These are phyloP conservation scores for Gaertneriomyces semiglobifer DNA, from an alignment of 192 early-diverging fungal genomes.

Conservation along the genomic window DNA sequence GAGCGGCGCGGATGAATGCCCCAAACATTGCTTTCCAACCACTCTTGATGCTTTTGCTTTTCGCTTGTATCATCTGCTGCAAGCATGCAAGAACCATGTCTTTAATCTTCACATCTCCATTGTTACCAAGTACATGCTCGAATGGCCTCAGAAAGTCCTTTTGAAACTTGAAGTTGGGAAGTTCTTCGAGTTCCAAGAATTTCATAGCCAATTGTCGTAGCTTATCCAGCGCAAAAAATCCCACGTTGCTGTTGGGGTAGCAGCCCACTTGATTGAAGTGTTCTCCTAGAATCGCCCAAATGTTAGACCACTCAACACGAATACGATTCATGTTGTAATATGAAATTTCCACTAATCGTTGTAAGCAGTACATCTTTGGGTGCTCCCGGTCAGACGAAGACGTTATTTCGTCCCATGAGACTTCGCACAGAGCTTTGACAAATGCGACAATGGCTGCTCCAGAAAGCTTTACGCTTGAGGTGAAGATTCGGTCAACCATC, in stretches of 20 bases:
- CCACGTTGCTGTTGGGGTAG: constrained; percentile 79
- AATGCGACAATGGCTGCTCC: constrained; percentile 86
- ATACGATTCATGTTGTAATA: constrained; percentile 99
- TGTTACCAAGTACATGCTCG: constrained; percentile 69
- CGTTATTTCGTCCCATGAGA: constrained; percentile 86
- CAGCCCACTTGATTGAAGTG: constrained; percentile 90
- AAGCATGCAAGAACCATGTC: constrained; percentile 54
- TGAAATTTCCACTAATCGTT: constrained; percentile 90
- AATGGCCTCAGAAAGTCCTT: constrained; percentile 94
- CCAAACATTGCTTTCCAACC: constrained; percentile 60
- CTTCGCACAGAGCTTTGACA: constrained; percentile 78
- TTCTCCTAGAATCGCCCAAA: constrained; percentile 69
- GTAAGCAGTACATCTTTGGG: constrained; percentile 71
- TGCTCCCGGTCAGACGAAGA: constrained; percentile 51
- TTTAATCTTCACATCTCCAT: constrained; percentile 82
- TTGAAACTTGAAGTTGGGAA: constrained; percentile 95
- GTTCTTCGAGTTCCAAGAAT: constrained; percentile 93
- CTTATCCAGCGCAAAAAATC: constrained; percentile 89
- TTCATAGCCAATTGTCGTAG: constrained; percentile 93
- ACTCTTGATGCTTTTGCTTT: constrained; percentile 49
- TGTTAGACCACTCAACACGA: constrained; percentile 90
- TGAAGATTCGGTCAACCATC: constrained; percentile 81
- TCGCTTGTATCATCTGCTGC: constrained; percentile 58
- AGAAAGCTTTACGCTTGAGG: constrained; percentile 70
- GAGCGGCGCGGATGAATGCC: constrained; percentile 60